These are phyloP conservation scores for Colletotrichum sidae DNA, from an alignment of 2,329 filamentous ascomycete species.

Conservation along the genomic window DNA sequence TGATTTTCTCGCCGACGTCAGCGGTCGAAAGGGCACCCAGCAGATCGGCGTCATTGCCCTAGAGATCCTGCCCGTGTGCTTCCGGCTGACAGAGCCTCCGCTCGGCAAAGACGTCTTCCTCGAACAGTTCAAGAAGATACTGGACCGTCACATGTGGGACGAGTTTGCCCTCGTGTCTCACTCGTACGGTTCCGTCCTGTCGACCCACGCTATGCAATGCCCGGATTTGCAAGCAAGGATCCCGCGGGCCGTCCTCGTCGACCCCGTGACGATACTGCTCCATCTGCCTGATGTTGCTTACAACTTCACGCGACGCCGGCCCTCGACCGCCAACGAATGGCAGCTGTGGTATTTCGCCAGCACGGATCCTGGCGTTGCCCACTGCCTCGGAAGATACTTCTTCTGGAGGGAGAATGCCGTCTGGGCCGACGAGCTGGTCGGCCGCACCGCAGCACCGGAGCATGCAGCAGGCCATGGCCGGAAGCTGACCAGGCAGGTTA, in stretches of 20 bases:
- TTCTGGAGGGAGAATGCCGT: conserved; percentile 79
- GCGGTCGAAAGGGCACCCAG: conserved; percentile 44
- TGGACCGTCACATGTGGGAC: conserved; percentile 67
- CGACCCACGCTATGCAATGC: conserved; percentile 70
- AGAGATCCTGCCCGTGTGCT: conserved; percentile 75
- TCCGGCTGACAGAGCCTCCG: conserved; percentile 68
- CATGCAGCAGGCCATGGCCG: conserved; percentile 30
- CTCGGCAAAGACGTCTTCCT: conserved; percentile 65
- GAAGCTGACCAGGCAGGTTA: conserved; percentile 54
- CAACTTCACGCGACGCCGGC: conserved; percentile 72
- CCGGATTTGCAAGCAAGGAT: conserved; percentile 62
- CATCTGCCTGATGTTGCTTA: conserved; percentile 78
- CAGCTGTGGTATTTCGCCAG: conserved; percentile 78
- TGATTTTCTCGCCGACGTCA: conserved; percentile 65
- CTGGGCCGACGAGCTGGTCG: conserved; percentile 74
- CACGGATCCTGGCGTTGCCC: conserved; percentile 74
- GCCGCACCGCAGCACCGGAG: conserved; percentile 5
- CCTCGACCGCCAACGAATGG: conserved; percentile 72
- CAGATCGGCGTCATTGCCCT: conserved; percentile 73
- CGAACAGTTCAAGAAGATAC: conserved; percentile 65
- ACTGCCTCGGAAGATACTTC: conserved; percentile 73
- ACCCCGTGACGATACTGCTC: conserved; percentile 75
- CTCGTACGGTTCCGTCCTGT: conserved; percentile 70
- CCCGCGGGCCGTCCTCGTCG: conserved; percentile 58
- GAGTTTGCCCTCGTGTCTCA: conserved; percentile 72